Evolutionary conservation across 106 monocot genomes (phyloP).

Genomic region (Cymbidium sinense): DNA sequence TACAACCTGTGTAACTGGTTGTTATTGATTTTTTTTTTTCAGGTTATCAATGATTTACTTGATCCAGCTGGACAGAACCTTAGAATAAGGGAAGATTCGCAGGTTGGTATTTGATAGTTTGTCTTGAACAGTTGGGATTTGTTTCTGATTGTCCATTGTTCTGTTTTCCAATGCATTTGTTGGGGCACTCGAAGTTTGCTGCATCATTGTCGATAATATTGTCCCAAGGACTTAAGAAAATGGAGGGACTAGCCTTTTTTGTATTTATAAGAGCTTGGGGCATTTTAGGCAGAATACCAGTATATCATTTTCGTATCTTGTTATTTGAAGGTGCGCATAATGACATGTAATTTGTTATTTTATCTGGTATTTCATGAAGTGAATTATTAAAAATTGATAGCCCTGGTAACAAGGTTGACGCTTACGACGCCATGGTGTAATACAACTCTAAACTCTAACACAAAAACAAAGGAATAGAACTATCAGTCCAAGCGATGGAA

Average conservation of each 20-base stretch:
- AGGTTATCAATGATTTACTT: constrained; percentile 98
- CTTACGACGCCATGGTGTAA: background rate
- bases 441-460: no score
- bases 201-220: background rate
- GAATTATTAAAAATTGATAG: background rate
- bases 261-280: background rate
- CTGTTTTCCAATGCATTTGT: background rate
- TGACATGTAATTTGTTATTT: background rate
- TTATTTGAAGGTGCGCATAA: background rate
- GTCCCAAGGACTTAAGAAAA: background rate
- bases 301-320: background rate
- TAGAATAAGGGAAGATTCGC: constrained; percentile 91
- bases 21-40: constrained; percentile 4
- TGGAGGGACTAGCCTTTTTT: background rate
- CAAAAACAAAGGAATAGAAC: no score
- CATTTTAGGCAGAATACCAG: background rate
- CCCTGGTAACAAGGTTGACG: background rate
- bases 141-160: background rate
- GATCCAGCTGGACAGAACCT: constrained; percentile 95
- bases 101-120: constrained; percentile 35
- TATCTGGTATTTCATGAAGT: background rate
- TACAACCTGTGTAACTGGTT: background rate
- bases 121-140: background rate
- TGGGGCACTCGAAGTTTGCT: background rate
- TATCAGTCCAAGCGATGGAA: no score